Evolutionary conservation across 192 early-diverging fungal species (phyloP), one percentile per base, ranked within the genome.

Genomic region (Podila epigama): DNA sequence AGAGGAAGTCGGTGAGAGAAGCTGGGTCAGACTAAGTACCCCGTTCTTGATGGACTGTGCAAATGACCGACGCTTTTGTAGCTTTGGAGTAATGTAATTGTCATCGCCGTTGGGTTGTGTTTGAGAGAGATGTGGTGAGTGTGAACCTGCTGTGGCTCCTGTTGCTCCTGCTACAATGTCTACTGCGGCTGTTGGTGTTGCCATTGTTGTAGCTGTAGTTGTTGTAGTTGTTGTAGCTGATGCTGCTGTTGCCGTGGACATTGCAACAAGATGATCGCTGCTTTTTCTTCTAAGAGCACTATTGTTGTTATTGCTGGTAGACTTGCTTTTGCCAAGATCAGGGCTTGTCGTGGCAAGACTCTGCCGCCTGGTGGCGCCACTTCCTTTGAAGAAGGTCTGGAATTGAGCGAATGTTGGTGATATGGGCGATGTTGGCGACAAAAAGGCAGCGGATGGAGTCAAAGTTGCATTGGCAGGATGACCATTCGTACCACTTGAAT

Each of bases 61-160:
- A 44, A 77, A 68, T 1, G 73, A 77, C 10, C 64, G 66, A 5
- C 73, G 65, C 12, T 77, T 77, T 4, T 64, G 73, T 6, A 58
- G 52, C 60, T 60, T 77, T 42, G 66, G 66, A 0, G 60, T 68
- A 0, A 39, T 36, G 18, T 20, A 22, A 1, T 60, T 48, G 18
- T 13, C 51, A n/a, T n/a, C n/a, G n/a, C n/a, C n/a, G n/a, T n/a
- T n/a, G n/a, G n/a, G n/a, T n/a, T n/a, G n/a, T n/a, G n/a, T n/a
- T n/a, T n/a, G n/a, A n/a, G n/a, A n/a, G n/a, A n/a, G n/a, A n/a
- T n/a, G n/a, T n/a, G n/a, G n/a, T n/a, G n/a, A n/a, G n/a, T n/a
- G n/a, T n/a, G n/a, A n/a, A n/a, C n/a, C n/a, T n/a, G n/a, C n/a
- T n/a, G n/a, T n/a, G n/a, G n/a, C n/a, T n/a, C n/a, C n/a, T n/a